These are phyloP conservation scores for Scheffersomyces stipitis DNA, from an alignment of 805 yeast genomes.

Conservation along the genomic window DNA sequence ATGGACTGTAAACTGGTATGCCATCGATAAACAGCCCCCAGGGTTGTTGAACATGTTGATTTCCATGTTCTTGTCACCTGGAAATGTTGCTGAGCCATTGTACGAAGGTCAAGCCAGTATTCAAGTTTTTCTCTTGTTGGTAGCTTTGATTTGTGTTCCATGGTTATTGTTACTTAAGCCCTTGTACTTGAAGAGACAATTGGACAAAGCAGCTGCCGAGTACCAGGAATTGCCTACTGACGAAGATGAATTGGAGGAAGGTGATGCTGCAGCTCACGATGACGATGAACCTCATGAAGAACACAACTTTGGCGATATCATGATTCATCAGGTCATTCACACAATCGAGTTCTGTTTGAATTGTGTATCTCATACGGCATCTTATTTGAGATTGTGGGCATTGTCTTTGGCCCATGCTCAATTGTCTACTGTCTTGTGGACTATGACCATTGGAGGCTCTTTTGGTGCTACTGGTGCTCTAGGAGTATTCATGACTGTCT, in stretches of 20 bases:
- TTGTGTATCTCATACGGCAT: conserved; percentile 79
- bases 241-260: conserved; percentile 12
- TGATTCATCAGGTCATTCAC: conserved; percentile 78
- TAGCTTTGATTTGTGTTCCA: conserved; percentile 73
- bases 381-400: conserved; percentile 77
- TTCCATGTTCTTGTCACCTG: conserved; percentile 74
- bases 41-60: conserved; percentile 73
- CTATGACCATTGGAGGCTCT: conserved; percentile 68
- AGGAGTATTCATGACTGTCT: conserved; percentile 59
- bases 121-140: conserved; percentile 54
- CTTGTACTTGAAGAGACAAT: conserved; percentile 39
- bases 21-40: conserved; percentile 63
- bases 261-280: conserved; percentile 24
- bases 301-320: conserved; percentile 59
- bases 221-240: conserved; percentile 20
- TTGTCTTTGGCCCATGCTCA: conserved; percentile 80
- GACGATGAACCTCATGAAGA: conserved; percentile 37
- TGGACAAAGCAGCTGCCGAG: conserved; percentile 29
- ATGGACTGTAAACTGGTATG: conserved; percentile 73
- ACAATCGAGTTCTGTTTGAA: conserved; percentile 79
- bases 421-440: conserved; percentile 70
- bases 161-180: conserved; percentile 70
- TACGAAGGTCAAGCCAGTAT: conserved; percentile 64
- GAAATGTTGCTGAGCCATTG: conserved; percentile 61
- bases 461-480: conserved; percentile 53